Evolutionary conservation across 345 rosid genomes (phyloP).

Genomic region (Odontarrhena argentea): DNA sequence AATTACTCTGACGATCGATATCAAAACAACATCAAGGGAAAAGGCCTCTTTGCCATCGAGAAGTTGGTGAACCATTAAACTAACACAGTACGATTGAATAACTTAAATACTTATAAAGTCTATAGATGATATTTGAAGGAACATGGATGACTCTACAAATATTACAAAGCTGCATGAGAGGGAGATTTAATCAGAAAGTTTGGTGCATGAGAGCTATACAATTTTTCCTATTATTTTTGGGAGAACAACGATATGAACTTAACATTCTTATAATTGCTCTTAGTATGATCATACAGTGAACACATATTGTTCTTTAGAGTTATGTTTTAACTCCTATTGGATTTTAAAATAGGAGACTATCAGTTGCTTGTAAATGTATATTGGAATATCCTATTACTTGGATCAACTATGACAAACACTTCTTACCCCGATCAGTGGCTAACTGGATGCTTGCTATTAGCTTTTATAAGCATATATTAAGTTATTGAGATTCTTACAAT

Average conservation of each 20-base stretch:
- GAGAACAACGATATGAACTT: constrained; percentile 9
- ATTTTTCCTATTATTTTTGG: not conserved
- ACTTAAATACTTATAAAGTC: not conserved
- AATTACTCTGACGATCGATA: too few species aligned
- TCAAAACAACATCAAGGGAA: not conserved
- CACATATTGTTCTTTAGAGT: not conserved
- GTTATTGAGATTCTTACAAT: too few species aligned
- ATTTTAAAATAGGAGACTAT: too few species aligned
- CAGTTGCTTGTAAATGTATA: too few species aligned
- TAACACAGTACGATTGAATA: not conserved
- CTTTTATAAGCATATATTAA: too few species aligned
- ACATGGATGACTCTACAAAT: constrained; percentile 34
- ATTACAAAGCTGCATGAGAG: constrained; percentile 53
- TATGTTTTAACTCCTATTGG: not conserved
- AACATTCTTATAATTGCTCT: not conserved
- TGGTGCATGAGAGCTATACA: constrained; percentile 57
- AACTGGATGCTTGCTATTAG: too few species aligned
- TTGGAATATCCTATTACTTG: too few species aligned
- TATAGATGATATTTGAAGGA: constrained; percentile 49
- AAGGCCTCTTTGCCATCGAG: not conserved
- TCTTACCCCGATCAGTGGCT: too few species aligned
- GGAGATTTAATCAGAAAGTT: constrained; percentile 82
- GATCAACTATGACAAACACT: too few species aligned
- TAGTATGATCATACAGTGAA: not conserved
- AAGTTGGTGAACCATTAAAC: not conserved